Conservation (phyloP, 2,329 filamentous ascomycete genomes). For the Pseudogymnoascus sp. region DNA sequence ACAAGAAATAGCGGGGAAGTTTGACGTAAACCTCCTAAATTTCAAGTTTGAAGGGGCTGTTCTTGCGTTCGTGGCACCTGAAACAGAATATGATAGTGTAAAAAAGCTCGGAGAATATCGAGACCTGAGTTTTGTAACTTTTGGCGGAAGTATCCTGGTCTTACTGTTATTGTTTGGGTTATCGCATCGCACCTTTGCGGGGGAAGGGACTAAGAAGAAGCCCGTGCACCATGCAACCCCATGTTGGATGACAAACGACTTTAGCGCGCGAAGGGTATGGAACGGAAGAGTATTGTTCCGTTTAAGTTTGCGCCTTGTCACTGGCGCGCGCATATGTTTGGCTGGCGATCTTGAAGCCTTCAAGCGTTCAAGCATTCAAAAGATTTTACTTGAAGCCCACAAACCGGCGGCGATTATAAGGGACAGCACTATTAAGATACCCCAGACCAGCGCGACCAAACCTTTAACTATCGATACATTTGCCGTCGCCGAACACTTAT, state of each 20-base stretch:
- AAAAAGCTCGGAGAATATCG: not conserved
- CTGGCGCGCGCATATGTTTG: conserved; percentile 4
- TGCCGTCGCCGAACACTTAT: not conserved
- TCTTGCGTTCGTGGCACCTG: conserved; percentile 11
- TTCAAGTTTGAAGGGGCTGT: conserved; percentile 12
- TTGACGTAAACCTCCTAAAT: conserved; percentile 11
- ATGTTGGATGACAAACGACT: not conserved
- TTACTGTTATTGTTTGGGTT: conserved; percentile 8
- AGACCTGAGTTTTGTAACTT: conserved; percentile 1
- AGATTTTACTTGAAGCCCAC: not conserved
- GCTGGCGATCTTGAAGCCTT: not conserved
- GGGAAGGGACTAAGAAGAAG: not conserved
- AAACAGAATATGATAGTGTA: not conserved
- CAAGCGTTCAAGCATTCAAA: not conserved
- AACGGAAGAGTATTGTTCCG: not conserved
- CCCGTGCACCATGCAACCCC: not conserved
- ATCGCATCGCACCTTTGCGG: conserved; percentile 7
- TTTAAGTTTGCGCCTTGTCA: not conserved
- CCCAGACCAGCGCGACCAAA: not conserved
- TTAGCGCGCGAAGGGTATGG: not conserved
- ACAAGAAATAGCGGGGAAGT: conserved; percentile 9
- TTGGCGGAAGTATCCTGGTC: conserved; percentile 2
- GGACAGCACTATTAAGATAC: not conserved
- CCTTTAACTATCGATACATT: not conserved
- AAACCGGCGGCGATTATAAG: not conserved